Evolutionary conservation across 768 basidiomycete species (phyloP), one percentile per base, ranked within the genome.

Genomic region (Gyrodon lividus): DNA sequence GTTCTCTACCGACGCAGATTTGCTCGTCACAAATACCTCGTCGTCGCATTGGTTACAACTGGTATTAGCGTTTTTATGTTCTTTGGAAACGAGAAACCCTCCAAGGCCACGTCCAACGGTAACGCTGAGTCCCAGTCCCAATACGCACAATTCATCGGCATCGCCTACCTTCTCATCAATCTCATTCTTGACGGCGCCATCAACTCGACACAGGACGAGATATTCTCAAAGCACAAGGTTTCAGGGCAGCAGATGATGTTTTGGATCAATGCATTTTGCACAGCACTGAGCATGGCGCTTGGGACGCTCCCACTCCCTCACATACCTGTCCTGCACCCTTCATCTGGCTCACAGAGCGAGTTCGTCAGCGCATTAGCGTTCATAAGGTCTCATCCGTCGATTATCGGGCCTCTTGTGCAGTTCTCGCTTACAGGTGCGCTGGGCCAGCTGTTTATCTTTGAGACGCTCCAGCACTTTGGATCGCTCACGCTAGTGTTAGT

Each of bases 181-280:
- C 81, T 99, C 20, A 72, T 87, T 26, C 78, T 99, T 46, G 97
- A 99, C 67, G 97, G 97, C 19, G 84, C 90, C 24, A 87, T 87
- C 53, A 98, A 98, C 74, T 91, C 92, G 10, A 96, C 95, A 2
- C 97, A 99, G 68, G 97, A 99, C 69, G 91, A 98, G 71, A 87
- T 99, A 52, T 98, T 99, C 71, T 75, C 83, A 22, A 75, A 78
- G 12, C 84, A 89, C 72, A 81, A 81, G 17, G 76, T 83, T 39
- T 74, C 81, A 3, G 97, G 97, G 7, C 94, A 97, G 69, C 97
- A 99, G 66, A 98, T 99, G 95, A 98, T 99, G 97, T 86, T 98
- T 67, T 96, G 85, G 84, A 96, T 99, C 71, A 96, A 94, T 66
- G 59, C 89, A 23, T 87, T 95, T 73, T 87, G 88, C 71, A 90